Evolutionary conservation across 495 filamentous ascomycete genomes (phyloP), one percentile per base, ranked within the genome.

Genomic region (Penicillium samsonianum): DNA sequence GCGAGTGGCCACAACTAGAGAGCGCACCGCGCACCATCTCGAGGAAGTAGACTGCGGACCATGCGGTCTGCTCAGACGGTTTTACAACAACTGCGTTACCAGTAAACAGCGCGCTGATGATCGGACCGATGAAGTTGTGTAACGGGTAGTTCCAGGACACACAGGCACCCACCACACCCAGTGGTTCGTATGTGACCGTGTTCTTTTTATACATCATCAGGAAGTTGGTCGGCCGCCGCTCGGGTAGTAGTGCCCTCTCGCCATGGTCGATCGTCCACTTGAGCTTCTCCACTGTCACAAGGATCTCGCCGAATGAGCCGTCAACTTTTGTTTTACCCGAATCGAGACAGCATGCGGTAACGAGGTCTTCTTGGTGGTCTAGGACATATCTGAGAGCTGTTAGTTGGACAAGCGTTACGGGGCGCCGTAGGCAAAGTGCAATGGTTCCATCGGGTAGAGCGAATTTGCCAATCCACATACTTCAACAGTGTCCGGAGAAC

Each of bases 71-170:
- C 71, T 99, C 94, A 47, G 90, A 95, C 20, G 86, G 87, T 73
- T 99, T 99, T 60, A 97, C 85, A 23, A 99, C 76, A 59, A 99
- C 84, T 35, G 82, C 90, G 68, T 97, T 96, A 37, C 95, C 94
- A n/a, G 91, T 82, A 71, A 97, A 97, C 41, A 98, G 80, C 16
- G 90, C 85, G 59, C 89, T 90, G 67, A 99, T 95, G 46, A 96
- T 83, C 0, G 94, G 94, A 2, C 88, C 89, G 40, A 99, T 83
- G 59, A 98, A 78, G 73, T 99, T 99, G 73, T 99, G 94, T 71
- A 97, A 96, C 44, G 92, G 83, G 64, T 82, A 98, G 78, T 99
- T 99, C 94, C 94, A 99, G 65, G 90, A 95, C 35, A 98, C 90
- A 45, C 90, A 86, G 16, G 95, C 94, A 17, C 90, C 87, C 25